A percentile compares a stretch with the other conserved stretches of the same genome.
Conservation (phyloP, 495 filamentous ascomycete species). For the Penicillium bialowiezense region DNA sequence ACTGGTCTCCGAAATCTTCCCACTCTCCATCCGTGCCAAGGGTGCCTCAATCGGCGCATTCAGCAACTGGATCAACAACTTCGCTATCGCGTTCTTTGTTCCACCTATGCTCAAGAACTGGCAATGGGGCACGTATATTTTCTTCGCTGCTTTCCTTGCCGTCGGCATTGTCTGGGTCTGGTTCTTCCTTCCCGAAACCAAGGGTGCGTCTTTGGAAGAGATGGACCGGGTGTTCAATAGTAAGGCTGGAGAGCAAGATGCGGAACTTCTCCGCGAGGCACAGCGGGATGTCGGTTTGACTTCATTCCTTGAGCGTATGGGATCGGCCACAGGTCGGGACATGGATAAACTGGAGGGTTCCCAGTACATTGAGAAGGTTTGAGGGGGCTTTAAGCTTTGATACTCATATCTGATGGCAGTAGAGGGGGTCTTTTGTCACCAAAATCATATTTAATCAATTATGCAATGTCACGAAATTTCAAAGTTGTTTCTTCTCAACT, state of each 20-base stretch:
- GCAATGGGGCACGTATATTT: constrained; percentile 48
- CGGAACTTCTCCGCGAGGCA: constrained; percentile 26
- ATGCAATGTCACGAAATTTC: background rate
- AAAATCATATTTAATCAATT: background rate
- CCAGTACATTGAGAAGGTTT: constrained; percentile 24
- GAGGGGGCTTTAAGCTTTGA: background rate
- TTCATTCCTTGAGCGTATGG: constrained; percentile 22
- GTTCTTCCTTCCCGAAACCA: constrained; percentile 54
- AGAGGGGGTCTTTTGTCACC: background rate
- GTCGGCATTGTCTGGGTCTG: constrained; percentile 43
- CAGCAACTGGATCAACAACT: constrained; percentile 50
- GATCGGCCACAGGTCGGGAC: constrained; percentile 11
- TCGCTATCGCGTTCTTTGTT: constrained; percentile 46
- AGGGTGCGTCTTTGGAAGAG: constrained; percentile 66
- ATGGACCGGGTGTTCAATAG: constrained; percentile 50
- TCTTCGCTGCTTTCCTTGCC: constrained; percentile 36
- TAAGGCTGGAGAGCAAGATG: constrained; percentile 34
- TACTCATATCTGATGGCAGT: background rate
- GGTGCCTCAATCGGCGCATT: constrained; percentile 41
- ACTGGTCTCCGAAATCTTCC: constrained; percentile 39
- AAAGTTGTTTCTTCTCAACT: background rate
- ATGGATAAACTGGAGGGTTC: constrained; percentile 18
- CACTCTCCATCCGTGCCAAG: constrained; percentile 43
- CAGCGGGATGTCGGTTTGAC: constrained; percentile 29
- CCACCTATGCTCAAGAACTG: constrained; percentile 45